phyloP scores from a whole-genome alignment of 2,329 filamentous ascomycete species.

The Trichoderma gracile region DNA sequence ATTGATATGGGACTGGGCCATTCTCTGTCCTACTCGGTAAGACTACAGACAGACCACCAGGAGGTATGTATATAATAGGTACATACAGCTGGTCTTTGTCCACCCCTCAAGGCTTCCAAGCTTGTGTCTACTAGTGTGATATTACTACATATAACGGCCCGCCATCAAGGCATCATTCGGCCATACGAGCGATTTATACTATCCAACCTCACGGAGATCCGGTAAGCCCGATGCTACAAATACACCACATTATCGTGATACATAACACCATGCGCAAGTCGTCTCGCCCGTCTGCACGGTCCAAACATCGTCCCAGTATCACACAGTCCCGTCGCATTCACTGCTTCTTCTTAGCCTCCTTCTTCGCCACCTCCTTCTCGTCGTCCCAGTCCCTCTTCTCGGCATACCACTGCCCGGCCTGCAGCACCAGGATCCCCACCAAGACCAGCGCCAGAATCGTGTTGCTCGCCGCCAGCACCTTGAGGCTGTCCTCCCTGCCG shows the following conservation, averaged over 20 bases:
- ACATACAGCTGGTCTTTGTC: background rate
- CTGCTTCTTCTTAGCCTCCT: conserved; percentile 43
- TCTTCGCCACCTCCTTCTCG: conserved; percentile 60
- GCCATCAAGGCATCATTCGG: conserved; percentile 9
- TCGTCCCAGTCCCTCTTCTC: conserved; percentile 90
- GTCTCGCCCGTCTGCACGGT: conserved; percentile 3
- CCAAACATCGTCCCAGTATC: background rate
- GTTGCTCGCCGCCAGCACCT: conserved; percentile 90
- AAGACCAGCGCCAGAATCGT: conserved; percentile 92
- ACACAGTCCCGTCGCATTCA: conserved; percentile 22
- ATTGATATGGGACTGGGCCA: background rate
- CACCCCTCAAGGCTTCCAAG: background rate
- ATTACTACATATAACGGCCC: conserved; percentile 1
- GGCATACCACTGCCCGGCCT: conserved; percentile 98
- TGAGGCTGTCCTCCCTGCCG: conserved; percentile 82
- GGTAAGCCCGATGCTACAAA: conserved; percentile 19
- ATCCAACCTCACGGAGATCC: conserved; percentile 8
- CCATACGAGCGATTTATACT: conserved; percentile 14
- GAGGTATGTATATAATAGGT: background rate
- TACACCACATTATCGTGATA: conserved; percentile 8
- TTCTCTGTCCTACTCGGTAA: background rate
- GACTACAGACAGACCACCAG: background rate
- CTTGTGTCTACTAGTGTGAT: background rate
- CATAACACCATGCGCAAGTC: background rate
- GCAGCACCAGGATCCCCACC: conserved; percentile 86